Evolutionary conservation across 345 rosid species (phyloP), one percentile per base, ranked within the genome.

Genomic region (Combretum micranthum): DNA sequence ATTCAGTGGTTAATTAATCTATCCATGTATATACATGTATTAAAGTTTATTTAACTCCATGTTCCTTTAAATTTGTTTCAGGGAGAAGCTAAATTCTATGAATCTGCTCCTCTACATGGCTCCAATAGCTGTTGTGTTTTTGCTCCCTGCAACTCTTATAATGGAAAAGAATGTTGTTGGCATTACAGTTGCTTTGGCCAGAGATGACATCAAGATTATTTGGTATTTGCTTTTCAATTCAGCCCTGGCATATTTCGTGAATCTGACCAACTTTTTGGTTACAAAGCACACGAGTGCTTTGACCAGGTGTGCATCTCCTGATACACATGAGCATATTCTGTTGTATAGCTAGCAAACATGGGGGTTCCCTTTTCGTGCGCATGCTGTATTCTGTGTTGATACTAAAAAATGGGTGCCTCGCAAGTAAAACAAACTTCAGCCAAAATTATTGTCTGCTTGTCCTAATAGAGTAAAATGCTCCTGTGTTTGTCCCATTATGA

Each of bases 81-180:
- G 99, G 87, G 99, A 94, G 81, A 94, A 90, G 84, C 86, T 94
- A 60, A 87, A 90, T 79, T 90, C 99, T 20, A 90, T 94, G 97
- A 94, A 94, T 67, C 89, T 94, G 15, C 93, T 94, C 42, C 81
- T 94, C 5, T 94, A 94, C 80, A 94, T 94, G 99, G 96, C 97
- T 67, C 99, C 99, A 1, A 76, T 90, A 63, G 99, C 99, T 18
- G 99, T 94, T 8, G 85, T 86, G 26, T 78, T 87, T 59, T 84
- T 94, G 50, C 87, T 94, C 8, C 99, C 99, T 9, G 95, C 95
- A 45, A 84, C 97, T 22, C 96, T 94, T 62, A 63, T 90, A 25
- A 94, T 94, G 97, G 99, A 94, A 73, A 79, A 78, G 55, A 87
- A 94, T 54, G 99, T 94, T 37, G 90, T 94, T 13, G 96, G 97